These are phyloP conservation scores for Avena sativa DNA, from an alignment of 176 grass and related monocot species.

Conservation along the genomic window DNA sequence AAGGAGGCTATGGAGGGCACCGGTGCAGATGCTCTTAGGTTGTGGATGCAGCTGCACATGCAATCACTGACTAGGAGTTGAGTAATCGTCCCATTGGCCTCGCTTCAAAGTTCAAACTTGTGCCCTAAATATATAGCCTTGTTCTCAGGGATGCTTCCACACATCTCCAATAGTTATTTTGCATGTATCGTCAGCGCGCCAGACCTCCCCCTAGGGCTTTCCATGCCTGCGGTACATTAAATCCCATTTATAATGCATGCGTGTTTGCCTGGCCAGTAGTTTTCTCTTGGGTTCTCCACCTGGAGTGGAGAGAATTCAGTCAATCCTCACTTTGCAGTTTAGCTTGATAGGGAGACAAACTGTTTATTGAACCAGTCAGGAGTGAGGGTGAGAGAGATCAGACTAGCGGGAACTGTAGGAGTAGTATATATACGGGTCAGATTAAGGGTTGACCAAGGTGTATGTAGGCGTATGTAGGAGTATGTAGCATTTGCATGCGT, in stretches of 20 bases:
- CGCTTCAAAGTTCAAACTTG: constrained; percentile 5
- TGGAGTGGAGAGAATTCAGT: constrained; percentile 29
- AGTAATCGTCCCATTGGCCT: not conserved
- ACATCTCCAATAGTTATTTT: too few species aligned
- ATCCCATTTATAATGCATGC: constrained; percentile 17
- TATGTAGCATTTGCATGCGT: not conserved
- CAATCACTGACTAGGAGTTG: too few species aligned
- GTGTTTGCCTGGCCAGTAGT: constrained; percentile 22
- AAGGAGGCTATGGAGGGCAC: too few species aligned
- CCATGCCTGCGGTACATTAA: constrained; percentile 23
- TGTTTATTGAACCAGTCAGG: constrained; percentile 21
- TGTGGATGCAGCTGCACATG: too few species aligned
- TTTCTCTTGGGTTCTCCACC: constrained; percentile 25
- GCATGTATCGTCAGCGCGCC: not conserved
- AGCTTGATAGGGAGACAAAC: constrained; percentile 29
- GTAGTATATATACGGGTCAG: not conserved
- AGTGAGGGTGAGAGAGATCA: not conserved
- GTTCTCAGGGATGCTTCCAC: too few species aligned
- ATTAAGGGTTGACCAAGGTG: not conserved
- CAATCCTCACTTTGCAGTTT: constrained; percentile 14
- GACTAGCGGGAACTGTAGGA: not conserved
- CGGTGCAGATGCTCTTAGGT: too few species aligned
- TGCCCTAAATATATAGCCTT: too few species aligned
- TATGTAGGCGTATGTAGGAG: not conserved
- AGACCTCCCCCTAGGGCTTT: not conserved